Base-by-base conservation (phyloP, 441 rosid species). In the Adansonia gregorii region DNA sequence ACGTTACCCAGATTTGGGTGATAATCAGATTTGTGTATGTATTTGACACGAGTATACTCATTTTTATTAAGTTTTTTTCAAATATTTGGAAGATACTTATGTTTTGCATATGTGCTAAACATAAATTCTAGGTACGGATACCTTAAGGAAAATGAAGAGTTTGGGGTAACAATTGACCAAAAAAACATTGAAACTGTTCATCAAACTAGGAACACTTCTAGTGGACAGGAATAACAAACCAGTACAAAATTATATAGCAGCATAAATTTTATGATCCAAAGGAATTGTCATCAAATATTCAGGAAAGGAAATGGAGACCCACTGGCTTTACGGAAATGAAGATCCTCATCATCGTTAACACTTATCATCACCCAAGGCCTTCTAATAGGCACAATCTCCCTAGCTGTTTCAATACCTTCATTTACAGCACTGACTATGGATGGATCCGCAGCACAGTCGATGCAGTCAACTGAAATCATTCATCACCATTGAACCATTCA, bases 321-420 rank as follows among this genome's bases (percentile, higher is more conserved):
- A 88, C 94, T 89, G 0, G 94, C 92, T 83, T 90, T 90, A 12
- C 92, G 90, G 76, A 90, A 88, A 78, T 90, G 94, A 74, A 88
- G 92, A 84, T 90, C 94, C 61, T 85, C 84, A 39, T 90, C 91
- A 61, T 90, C 92, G 63, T 90, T 88, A 65, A 88, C 84, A 78
- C 92, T 90, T 22, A 90, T 86, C 94, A 90, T 90, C 19, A 87
- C 89, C 94, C 91, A 90, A 52, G 94, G 92, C 83, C 84, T 85
- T 58, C 89, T 82, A 71, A 88, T 69, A 8, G 78, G 72, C 64
- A 82, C 45, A 55, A 90, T 86, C 35, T 82, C 83, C 75, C 79
- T 76, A 0, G 92, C 94, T 8, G 84, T 83, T 46, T 85, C 85
- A 78, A 87, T 84, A 2, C 92, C 94, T 79, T 86, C 84, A 73